Evolutionary conservation across 2,329 filamentous ascomycete genomes (phyloP).

Genomic region (Apiospora sp.): DNA sequence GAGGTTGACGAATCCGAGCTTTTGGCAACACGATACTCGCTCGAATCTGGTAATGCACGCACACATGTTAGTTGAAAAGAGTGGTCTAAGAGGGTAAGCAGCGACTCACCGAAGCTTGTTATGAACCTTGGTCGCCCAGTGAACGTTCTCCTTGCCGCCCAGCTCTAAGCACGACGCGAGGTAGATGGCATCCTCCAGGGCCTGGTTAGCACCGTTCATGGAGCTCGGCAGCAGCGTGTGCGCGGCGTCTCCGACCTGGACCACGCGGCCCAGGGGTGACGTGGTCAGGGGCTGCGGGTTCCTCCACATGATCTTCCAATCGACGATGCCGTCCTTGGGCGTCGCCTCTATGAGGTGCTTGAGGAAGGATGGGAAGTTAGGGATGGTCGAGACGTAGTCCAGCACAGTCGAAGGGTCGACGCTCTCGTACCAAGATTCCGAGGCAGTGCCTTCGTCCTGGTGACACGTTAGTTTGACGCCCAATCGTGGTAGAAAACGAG

Average conservation of each 20-base stretch:
- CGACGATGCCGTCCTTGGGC: slow-evolving; percentile 47
- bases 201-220: slow-evolving; percentile 46
- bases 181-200: slow-evolving; percentile 47
- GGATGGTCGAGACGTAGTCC: slow-evolving; percentile 10
- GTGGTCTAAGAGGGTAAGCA: background rate
- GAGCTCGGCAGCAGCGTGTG: slow-evolving; percentile 47
- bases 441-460: slow-evolving; percentile 2
- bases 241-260: slow-evolving; percentile 47
- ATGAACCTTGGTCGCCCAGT: slow-evolving; percentile 39
- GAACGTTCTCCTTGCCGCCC: slow-evolving; percentile 35
- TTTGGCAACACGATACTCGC: slow-evolving; percentile 26
- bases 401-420: slow-evolving; percentile 30
- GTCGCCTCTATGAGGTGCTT: slow-evolving; percentile 34
- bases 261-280: slow-evolving; percentile 40
- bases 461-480: background rate
- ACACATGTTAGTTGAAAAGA: slow-evolving; percentile 18
- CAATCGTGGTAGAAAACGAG: background rate
- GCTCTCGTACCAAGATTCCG: slow-evolving; percentile 16
- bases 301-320: slow-evolving; percentile 46
- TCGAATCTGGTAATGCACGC: slow-evolving; percentile 25
- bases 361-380: slow-evolving; percentile 29
- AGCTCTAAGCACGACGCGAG: slow-evolving; percentile 43
- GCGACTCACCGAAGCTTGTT: slow-evolving; percentile 37
- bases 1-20: slow-evolving; percentile 26
- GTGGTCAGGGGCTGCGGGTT: slow-evolving; percentile 43